Base-by-base conservation (phyloP, 768 basidiomycete genomes). In the Trametes meyenii region DNA sequence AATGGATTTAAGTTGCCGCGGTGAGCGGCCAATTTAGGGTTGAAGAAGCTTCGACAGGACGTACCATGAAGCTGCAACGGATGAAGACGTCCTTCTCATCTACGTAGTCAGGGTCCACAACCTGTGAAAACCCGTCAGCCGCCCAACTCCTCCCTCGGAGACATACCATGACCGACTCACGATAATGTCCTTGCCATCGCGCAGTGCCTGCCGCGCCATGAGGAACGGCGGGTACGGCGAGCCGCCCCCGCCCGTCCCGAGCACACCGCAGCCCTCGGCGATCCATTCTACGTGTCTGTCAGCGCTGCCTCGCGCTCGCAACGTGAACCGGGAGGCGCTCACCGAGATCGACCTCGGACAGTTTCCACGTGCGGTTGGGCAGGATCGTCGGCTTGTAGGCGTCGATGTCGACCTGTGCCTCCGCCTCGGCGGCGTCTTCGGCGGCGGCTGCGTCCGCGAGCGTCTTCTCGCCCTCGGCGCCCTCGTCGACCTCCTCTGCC, bases 241-340 rank as follows among this genome's bases (percentile, higher is more conserved):
- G 7, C 86, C 87, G 2, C 87, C 87, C 29, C 87, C 87, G 2
- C 87, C 86, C 17, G 80, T 82, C 0, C 86, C 87, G 1, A 88
- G 75, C 42, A 88, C 76, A 42, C 83, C 84, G 54, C 85, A 86
- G 33, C 87, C 87, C 55, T 84, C 83, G 24, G 84, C 79, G 48
- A 88, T 82, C 76, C 83, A 88, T 56, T 84, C 83, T 71, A 82
- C 69, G 63, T 83, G 81, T 2, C 19, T 66, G 83, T 81, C 14
- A 77, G 77, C 83, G 29, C 8, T 8, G 29, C 29, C 29, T 3
- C 29, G 29, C 29, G 29, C 29, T 8, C 4, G 51, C 0, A 3
- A n/a, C 39, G 75, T 66, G 82, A 81, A 84, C 62, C 77, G 17
- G 44, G 23, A 1, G 5, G 5, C 19, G 84, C 4, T 63, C 66